A percentile compares a stretch with the other conserved stretches of the same genome.
Evolutionary conservation across 352 stramenopile species (phyloP).

Genomic region (Phytopythium helicoides): DNA sequence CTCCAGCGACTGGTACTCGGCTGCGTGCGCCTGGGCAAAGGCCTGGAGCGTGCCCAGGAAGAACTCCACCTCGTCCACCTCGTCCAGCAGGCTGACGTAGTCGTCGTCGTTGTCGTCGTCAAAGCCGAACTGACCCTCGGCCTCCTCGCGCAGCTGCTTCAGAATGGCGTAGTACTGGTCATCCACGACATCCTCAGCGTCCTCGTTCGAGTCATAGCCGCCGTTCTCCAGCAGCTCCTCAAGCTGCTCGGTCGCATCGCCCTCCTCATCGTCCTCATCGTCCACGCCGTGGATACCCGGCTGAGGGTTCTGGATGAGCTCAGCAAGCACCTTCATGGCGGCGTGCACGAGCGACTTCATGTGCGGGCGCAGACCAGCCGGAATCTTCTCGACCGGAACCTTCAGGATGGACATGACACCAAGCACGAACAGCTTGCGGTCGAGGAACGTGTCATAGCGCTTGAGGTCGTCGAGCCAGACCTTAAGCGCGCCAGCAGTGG

Average conservation of each 20-base stretch:
- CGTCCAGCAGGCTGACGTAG: slow-evolving; percentile 90
- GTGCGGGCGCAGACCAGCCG: slow-evolving; percentile 82
- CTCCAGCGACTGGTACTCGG: slow-evolving; percentile 59
- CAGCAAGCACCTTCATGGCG: slow-evolving; percentile 82
- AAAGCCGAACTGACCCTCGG: slow-evolving; percentile 63
- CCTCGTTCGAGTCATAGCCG: slow-evolving; percentile 86
- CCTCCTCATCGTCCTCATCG: slow-evolving; percentile 48
- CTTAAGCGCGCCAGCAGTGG: slow-evolving; percentile 88
- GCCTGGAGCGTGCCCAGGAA: slow-evolving; percentile 88
- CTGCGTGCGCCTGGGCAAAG: slow-evolving; percentile 50
- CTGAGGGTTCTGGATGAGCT: slow-evolving; percentile 60
- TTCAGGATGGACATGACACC: slow-evolving; percentile 91
- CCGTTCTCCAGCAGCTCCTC: slow-evolving; percentile 90
- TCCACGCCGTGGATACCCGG: slow-evolving; percentile 59
- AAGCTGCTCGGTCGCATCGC: slow-evolving; percentile 58
- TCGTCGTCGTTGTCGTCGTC: slow-evolving; percentile 92
- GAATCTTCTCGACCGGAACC: slow-evolving; percentile 79
- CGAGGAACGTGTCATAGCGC: slow-evolving; percentile 79
- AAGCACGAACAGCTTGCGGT: slow-evolving; percentile 93
- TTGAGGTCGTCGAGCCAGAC: slow-evolving; percentile 90
- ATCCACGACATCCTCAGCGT: slow-evolving; percentile 93
- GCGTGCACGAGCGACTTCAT: slow-evolving; percentile 86
- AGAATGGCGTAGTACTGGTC: slow-evolving; percentile 94
- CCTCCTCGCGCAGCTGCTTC: slow-evolving; percentile 90
- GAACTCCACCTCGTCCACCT: slow-evolving; percentile 92